Evolutionary conservation across 1,284 basidiomycete species (phyloP).

Genomic region (Gomphus sp.): DNA sequence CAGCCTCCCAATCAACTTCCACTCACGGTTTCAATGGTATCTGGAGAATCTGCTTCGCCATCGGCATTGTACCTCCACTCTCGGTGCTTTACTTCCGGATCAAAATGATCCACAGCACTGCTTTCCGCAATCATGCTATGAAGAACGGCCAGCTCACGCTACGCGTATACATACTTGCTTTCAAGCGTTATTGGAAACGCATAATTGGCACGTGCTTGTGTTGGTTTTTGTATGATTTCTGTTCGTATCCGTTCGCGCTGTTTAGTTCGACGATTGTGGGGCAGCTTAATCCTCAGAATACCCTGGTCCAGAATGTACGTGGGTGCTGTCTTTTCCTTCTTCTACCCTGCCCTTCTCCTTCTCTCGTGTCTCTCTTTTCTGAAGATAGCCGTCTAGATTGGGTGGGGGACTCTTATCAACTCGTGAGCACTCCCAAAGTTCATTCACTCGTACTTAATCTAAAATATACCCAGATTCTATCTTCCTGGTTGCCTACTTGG

Average conservation of each 20-base stretch:
- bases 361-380: background rate
- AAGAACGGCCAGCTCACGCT: constrained; percentile 9
- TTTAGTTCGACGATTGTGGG: background rate
- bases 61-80: constrained; percentile 18
- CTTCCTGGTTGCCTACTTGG: constrained; percentile 16
- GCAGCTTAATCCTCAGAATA: background rate
- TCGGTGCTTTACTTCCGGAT: constrained; percentile 20
- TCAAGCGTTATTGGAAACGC: background rate
- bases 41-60: constrained; percentile 18
- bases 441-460: background rate
- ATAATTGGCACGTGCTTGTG: background rate
- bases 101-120: constrained; percentile 18
- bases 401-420: constrained; percentile 20
- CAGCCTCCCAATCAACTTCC: constrained; percentile 8
- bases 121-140: constrained; percentile 18
- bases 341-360: background rate
- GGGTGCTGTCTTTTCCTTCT: background rate
- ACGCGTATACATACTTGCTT: background rate
- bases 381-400: constrained; percentile 9
- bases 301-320: constrained; percentile 11
- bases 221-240: constrained; percentile 4
- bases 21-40: constrained; percentile 9
- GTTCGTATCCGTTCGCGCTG: constrained; percentile 1
- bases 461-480: constrained; percentile 11
- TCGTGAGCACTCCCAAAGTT: background rate